Evolutionary conservation across 2,329 filamentous ascomycete genomes (phyloP).

Genomic region (Xylariaceae sp.): DNA sequence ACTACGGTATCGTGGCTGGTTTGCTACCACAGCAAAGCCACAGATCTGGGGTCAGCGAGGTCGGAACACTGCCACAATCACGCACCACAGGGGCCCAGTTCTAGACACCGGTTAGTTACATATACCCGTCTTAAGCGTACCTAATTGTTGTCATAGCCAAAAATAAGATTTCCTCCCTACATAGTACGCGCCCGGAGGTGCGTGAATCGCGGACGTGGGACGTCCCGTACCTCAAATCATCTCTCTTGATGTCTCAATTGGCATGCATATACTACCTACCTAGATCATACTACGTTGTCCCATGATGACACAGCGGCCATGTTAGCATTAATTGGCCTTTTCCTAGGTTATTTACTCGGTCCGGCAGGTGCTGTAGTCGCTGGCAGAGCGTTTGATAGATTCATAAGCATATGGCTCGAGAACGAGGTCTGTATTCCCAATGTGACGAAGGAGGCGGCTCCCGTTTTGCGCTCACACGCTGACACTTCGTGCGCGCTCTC

Average conservation of each 20-base stretch:
- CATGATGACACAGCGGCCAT: slow-evolving; percentile 18
- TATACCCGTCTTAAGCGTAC: not conserved
- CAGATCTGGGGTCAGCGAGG: too few relatives aligned
- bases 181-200: too few relatives aligned
- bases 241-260: too few relatives aligned
- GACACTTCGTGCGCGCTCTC: not conserved
- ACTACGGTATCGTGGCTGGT: too few relatives aligned
- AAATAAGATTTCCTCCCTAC: too few relatives aligned
- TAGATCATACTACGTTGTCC: not conserved
- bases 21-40: too few relatives aligned
- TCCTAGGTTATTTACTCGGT: slow-evolving; percentile 18
- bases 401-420: slow-evolving; percentile 45
- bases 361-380: slow-evolving; percentile 28
- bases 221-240: too few relatives aligned
- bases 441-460: not conserved
- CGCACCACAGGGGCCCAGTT: too few relatives aligned
- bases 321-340: slow-evolving; percentile 18
- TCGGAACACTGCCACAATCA: too few relatives aligned
- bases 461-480: slow-evolving; percentile 3
- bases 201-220: too few relatives aligned
- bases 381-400: slow-evolving; percentile 39
- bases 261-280: too few relatives aligned
- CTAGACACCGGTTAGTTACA: not conserved
- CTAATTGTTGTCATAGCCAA: too few relatives aligned
- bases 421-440: slow-evolving; percentile 36